phyloP scores from a whole-genome alignment of 371 early-diverging fungal genomes.

The Rhizopus stolonifer region DNA sequence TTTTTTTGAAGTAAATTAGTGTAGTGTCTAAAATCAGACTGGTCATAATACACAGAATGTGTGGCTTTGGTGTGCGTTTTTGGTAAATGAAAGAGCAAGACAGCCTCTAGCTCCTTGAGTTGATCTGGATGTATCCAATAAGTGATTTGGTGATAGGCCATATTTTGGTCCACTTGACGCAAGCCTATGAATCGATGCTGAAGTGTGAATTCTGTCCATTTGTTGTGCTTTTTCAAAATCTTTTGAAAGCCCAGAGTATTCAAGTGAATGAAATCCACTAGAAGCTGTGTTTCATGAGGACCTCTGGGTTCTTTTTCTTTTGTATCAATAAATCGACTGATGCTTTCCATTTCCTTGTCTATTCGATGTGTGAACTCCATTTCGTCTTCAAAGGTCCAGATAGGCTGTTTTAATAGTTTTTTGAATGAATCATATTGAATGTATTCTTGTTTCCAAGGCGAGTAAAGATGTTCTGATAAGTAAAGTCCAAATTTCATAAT shows the following conservation, averaged over 20 bases:
- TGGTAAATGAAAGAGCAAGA: constrained; percentile 19
- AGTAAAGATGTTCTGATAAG: constrained; percentile 7
- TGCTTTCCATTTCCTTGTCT: constrained; percentile 5
- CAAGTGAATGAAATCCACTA: constrained; percentile 83
- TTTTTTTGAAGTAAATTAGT: constrained; percentile 19
- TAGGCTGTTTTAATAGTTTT: constrained; percentile 16
- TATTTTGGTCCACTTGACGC: not conserved
- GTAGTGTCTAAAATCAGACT: constrained; percentile 7
- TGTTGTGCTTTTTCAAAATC: constrained; percentile 94
- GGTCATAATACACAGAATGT: constrained; percentile 21
- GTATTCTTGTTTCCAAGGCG: constrained; percentile 23
- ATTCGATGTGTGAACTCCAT: constrained; percentile 3
- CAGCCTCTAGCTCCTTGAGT: constrained; percentile 17
- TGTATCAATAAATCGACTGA: constrained; percentile 11
- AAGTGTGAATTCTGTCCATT: constrained; percentile 58
- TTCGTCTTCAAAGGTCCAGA: constrained; percentile 17
- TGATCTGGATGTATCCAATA: constrained; percentile 25
- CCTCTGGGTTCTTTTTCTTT: constrained; percentile 9
- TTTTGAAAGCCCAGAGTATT: constrained; percentile 92
- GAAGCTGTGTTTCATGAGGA: constrained; percentile 33
- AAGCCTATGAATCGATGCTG: not conserved
- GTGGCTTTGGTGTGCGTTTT: not conserved
- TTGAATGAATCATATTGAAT: constrained; percentile 19
- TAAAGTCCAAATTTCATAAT: constrained; percentile 23
- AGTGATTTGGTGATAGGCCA: constrained; percentile 2